These are phyloP conservation scores for Fusarium buharicum DNA, from an alignment of 2,329 filamentous ascomycete species.

Conservation along the genomic window DNA sequence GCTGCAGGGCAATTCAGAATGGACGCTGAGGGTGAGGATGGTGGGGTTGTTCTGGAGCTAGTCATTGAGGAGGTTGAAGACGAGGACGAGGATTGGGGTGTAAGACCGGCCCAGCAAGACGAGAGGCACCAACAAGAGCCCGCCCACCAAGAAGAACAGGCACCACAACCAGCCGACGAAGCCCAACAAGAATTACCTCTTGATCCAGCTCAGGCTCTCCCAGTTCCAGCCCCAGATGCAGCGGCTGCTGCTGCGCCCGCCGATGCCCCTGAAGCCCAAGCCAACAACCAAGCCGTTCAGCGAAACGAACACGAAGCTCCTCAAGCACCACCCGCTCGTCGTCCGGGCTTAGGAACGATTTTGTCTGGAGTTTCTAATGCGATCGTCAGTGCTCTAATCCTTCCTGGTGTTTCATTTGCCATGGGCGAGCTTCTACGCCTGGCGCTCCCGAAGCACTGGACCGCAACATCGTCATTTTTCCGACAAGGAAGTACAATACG, in stretches of 20 bases:
- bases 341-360: constrained; percentile 50
- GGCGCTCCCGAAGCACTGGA: constrained; percentile 75
- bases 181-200: constrained; percentile 4
- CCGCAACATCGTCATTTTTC: constrained; percentile 53
- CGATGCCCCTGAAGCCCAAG: constrained; percentile 4
- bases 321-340: constrained; percentile 49
- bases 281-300: constrained; percentile 8
- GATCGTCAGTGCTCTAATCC: constrained; percentile 70
- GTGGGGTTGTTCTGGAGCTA: constrained; percentile 50
- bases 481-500: constrained; percentile 48
- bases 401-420: constrained; percentile 81
- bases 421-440: constrained; percentile 80
- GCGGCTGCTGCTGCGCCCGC: constrained; percentile 1
- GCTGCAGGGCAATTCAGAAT: constrained; percentile 33
- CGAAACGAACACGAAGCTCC: constrained; percentile 48
- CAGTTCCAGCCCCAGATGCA: background rate
- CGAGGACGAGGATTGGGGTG: constrained; percentile 54
- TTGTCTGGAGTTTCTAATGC: constrained; percentile 60
- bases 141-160: constrained; percentile 13
- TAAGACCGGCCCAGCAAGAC: constrained; percentile 35
- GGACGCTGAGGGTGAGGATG: constrained; percentile 40
- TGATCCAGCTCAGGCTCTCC: constrained; percentile 5
- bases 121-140: constrained; percentile 15
- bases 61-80: constrained; percentile 53
- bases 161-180: constrained; percentile 1